These are phyloP conservation scores for Inga laurina DNA, from an alignment of 306 rosid species.

Conservation along the genomic window DNA sequence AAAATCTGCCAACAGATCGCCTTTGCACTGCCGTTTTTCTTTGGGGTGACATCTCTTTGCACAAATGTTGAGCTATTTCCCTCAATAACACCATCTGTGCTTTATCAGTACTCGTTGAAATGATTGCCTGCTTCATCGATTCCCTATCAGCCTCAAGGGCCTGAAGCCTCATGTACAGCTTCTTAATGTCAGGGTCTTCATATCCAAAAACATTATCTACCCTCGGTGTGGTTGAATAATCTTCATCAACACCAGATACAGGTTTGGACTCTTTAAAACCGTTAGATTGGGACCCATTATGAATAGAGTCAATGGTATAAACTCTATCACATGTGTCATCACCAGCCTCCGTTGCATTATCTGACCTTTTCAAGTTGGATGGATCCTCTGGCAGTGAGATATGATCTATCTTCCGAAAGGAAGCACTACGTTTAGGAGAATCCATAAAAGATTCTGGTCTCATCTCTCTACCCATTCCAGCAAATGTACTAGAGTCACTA, in stretches of 20 bases:
- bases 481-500: conserved; percentile 50
- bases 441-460: conserved; percentile 45
- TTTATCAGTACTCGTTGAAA: conserved; percentile 90
- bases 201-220: conserved; percentile 52
- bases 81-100: conserved; percentile 88
- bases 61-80: conserved; percentile 96
- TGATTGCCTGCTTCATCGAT: conserved; percentile 93
- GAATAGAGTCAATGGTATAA: conserved; percentile 91
- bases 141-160: conserved; percentile 99
- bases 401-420: conserved; percentile 57
- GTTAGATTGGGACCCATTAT: conserved; percentile 53
- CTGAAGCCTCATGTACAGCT: conserved; percentile 93
- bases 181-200: conserved; percentile 79
- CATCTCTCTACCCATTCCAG: conserved; percentile 56
- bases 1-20: conserved; percentile 48
- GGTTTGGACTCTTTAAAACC: conserved; percentile 59
- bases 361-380: conserved; percentile 55
- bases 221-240: conserved; percentile 55
- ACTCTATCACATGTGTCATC: conserved; percentile 83
- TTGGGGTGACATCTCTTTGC: conserved; percentile 74
- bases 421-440: conserved; percentile 53
- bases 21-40: conserved; percentile 51
- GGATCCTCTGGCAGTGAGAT: conserved; percentile 64
- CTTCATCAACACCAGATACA: conserved; percentile 54
- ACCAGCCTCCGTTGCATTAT: conserved; percentile 65